Base-by-base conservation (phyloP, 345 rosid species). In the Hypericum perforatum region DNA sequence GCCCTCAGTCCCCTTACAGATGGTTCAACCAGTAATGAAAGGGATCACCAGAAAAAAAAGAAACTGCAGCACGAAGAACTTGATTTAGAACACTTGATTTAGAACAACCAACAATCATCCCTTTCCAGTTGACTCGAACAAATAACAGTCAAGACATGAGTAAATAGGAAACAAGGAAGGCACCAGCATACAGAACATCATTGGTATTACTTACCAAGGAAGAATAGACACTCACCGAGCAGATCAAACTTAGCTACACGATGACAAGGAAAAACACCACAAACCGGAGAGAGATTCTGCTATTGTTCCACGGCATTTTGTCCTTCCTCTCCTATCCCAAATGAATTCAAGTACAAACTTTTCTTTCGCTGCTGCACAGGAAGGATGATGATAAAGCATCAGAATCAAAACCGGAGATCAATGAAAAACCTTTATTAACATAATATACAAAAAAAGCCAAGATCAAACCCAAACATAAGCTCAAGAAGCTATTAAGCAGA, bases 251-350 rank as follows among this genome's bases (percentile, higher is more conserved):
- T 68, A 73, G 59, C 80, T 88, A 88, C 79, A 88, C 80, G 54
- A 88, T 88, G 9, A 88, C 78, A 48, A 73, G 83, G 61, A 82
- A 84, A 67, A 88, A 88, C 62, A 77, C 86, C 72, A 72, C 82
- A 75, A 88, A 64, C 53, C 85, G 85, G 54, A 80, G 77, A 60
- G 69, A 76, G 59, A 69, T 74, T 71, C 80, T 62, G 86, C 67
- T 74, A 65, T 68, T 76, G 69, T 78, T 76, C 90, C 90, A 77
- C 51, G 90, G 84, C 96, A 88, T 88, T 72, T 80, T 82, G 77
- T 52, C 61, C 46, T 65, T 57, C 62, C 48, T 52, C 56, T 40
- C 59, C 53, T 71, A 58, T 45, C 62, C 53, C 55, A 42, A 63
- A 54, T 60, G 37, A 39, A 32, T 7, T 13, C 6, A 32, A 9